Percentiles rank a stretch among this genome's conserved stretches.
phyloP scores from a whole-genome alignment of 2,329 filamentous ascomycete species.

The Fusarium chuoi region DNA sequence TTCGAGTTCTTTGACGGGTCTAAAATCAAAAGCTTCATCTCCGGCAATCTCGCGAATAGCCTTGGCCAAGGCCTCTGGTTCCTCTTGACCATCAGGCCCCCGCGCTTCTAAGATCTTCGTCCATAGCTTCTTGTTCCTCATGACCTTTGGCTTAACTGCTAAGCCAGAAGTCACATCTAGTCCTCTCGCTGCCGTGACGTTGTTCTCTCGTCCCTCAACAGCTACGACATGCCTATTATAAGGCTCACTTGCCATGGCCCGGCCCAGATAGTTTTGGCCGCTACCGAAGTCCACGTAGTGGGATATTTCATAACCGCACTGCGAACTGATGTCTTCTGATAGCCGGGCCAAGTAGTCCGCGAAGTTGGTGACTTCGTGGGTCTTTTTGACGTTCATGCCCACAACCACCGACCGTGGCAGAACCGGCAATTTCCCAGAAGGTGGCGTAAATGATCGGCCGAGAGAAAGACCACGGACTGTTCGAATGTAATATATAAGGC shows the following conservation, averaged over 20 bases:
- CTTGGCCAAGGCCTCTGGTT: constrained; percentile 51
- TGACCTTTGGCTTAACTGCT: constrained; percentile 75
- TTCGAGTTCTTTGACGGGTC: constrained; percentile 59
- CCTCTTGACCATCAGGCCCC: constrained; percentile 49
- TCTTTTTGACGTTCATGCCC: constrained; percentile 96
- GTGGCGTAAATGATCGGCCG: constrained; percentile 65
- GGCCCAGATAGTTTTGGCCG: constrained; percentile 94
- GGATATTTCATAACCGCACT: constrained; percentile 71
- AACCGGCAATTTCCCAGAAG: constrained; percentile 59
- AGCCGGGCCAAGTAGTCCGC: constrained; percentile 80
- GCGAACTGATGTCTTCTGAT: constrained; percentile 65
- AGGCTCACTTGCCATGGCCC: constrained; percentile 83
- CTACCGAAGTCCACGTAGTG: constrained; percentile 97
- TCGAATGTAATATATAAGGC: constrained; percentile 76
- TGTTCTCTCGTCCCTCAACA: constrained; percentile 86
- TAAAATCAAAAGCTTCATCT: constrained; percentile 54
- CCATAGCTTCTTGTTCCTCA: constrained; percentile 86
- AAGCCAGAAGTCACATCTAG: constrained; percentile 87
- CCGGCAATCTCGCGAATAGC: constrained; percentile 50
- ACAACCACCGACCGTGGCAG: constrained; percentile 79
- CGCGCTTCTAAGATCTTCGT: constrained; percentile 59
- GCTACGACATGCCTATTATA: constrained; percentile 90
- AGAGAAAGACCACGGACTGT: constrained; percentile 77
- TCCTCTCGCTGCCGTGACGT: constrained; percentile 84
- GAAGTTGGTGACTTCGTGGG: constrained; percentile 92